Base-by-base conservation (phyloP, 805 yeast species). In the Candida hispaniensis region DNA sequence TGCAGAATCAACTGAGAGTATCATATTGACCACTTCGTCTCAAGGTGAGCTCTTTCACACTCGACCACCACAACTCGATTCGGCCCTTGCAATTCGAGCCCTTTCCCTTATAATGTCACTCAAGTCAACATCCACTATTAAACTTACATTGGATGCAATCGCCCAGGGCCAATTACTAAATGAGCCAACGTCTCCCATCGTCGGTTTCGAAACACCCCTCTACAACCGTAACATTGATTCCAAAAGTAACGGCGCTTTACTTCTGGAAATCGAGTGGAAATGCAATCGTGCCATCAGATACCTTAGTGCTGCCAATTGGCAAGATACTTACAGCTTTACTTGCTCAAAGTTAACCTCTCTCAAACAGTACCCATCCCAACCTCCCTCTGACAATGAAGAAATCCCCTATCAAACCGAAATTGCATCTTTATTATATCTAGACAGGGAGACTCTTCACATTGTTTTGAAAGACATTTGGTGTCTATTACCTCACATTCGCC, bases 281-380 rank as follows among this genome's bases (percentile, higher is more conserved):
- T 34, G 38, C 16, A 34, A 26, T 26, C 10, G 30, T 3, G 19
- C 16, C 3, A 34, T 34, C 6, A 30, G 38, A 4, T 34, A 26
- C 8, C 20, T 34, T 10, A 26, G 25, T 11, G 38, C 38, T 7
- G 20, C 38, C 4, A 34, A 34, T 30, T 34, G 30, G 38, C 26
- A 34, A 19, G 30, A 34, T 10, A 26, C 26, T 10, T 34, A 34
- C n/a, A 25, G 25, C 6, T 9, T 34, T 12, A 25, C 38, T 4
- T 6, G 25, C 8, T 25, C 38, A 9, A 25, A 34, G 6, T n/a
- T 25, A 20, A 25, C 30, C 3, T 17, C 26, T 10, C 19, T 34
- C 16, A 25, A 26, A 9, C 24, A 12, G 4, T 19, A 9, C 22
- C 22, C 8, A n/a, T 19, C n/a, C 8, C 22, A 19, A 19, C 10